Evolutionary conservation across 192 early-diverging fungal species (phyloP), one percentile per base, ranked within the genome.

Genomic region (Phycomyces nitens): DNA sequence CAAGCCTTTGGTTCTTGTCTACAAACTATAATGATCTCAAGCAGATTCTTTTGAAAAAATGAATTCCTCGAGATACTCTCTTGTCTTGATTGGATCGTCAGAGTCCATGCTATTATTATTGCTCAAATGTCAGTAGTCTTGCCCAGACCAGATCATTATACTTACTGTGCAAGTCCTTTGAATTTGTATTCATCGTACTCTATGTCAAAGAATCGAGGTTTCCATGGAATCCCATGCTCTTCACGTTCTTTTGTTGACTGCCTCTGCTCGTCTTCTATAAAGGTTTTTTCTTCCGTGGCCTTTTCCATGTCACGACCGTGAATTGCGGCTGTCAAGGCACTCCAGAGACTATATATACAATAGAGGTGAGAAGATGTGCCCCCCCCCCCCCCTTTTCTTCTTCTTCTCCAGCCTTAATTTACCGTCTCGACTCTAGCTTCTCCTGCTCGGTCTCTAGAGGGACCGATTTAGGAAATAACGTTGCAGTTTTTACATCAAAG

Each of bases 381-480:
- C n/a, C n/a, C n/a, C n/a, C 29, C 29, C 7, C 3, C 7, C 3
- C 2, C 7, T 34, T 58, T 21, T 41, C 40, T 10, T 58, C 38
- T 55, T 0, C 29, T n/a, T 56, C 14, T 0, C 14, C 24, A 14
- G 4, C n/a, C n/a, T n/a, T 22, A 44, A 11, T 40, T 52, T 63
- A 88, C 82, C 85, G 79, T 56, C 92, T 82, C 22, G 93, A 93
- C 78, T 98, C 96, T 62, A 91, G 91, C 20, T 77, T 66, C 58
- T 93, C 92, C 76, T 94, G 93, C 34, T 89, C 82, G 0, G 73
- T 78, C 26, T 86, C 86, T 16, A 86, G 82, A 1, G 76, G 75
- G 8, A 93, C 83, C 40, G 78, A 80, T 71, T 91, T 94, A 34
- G 86, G 83, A 50, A 83, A 75, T 60, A 86, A 79, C 15, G 80